These are phyloP conservation scores for Pleodorina starrii DNA, from an alignment of 139 green algal genomes.

Conservation along the genomic window DNA sequence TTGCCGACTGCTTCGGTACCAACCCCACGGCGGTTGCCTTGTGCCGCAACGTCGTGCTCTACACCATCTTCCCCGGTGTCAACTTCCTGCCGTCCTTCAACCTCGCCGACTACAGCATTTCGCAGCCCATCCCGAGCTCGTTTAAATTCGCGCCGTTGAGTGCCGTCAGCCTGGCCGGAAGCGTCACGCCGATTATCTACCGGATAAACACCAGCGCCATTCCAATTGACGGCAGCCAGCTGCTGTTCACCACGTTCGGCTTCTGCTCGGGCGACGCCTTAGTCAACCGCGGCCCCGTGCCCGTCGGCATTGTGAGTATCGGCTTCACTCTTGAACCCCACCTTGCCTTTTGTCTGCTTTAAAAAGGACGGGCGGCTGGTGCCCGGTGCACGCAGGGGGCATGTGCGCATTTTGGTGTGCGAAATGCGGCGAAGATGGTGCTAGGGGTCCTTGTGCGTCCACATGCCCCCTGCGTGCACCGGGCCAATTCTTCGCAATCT, in stretches of 20 bases:
- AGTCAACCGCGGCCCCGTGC: neutral
- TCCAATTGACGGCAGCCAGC: neutral
- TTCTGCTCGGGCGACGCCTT: neutral
- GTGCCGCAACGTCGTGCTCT: neutral
- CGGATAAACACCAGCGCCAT: neutral
- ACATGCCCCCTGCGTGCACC: too few relatives aligned
- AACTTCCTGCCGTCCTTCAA: slow-evolving; percentile 24
- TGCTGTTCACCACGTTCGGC: neutral
- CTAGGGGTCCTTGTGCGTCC: too few relatives aligned
- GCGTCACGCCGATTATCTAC: neutral
- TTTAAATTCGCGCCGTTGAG: neutral
- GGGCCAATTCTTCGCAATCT: too few relatives aligned
- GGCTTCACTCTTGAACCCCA: neutral
- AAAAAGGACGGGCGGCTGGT: too few relatives aligned
- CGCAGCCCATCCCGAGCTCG: neutral
- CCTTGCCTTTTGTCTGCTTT: too few relatives aligned
- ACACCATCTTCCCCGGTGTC: neutral
- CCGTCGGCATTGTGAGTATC: slow-evolving; percentile 29
- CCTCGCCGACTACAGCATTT: neutral
- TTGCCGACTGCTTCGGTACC: neutral
- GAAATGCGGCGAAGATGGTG: too few relatives aligned
- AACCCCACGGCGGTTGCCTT: neutral
- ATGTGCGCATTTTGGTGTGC: too few relatives aligned
- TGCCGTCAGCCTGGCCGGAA: neutral
- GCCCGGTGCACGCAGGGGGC: too few relatives aligned